Conservation (phyloP, 2,329 filamentous ascomycete species). For the Hypomyces perniciosus region DNA sequence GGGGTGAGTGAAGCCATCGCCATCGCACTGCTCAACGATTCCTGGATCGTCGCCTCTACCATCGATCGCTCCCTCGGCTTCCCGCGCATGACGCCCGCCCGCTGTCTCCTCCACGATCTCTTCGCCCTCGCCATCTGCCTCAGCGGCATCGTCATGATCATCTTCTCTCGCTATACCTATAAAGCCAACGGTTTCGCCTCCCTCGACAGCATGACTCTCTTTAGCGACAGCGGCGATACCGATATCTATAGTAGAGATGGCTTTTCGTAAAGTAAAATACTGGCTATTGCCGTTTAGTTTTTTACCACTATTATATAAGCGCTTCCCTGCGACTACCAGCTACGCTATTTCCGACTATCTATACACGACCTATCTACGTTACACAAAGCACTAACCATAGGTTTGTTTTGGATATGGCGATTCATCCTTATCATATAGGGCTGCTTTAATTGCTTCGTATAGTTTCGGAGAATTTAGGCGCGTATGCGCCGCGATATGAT, state of each 20-base stretch:
- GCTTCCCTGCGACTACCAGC: too few relatives aligned
- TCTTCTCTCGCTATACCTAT: constrained; percentile 12
- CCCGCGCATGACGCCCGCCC: constrained; percentile 21
- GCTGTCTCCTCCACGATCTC: constrained; percentile 28
- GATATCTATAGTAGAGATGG: constrained; percentile 8
- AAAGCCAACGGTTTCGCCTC: constrained; percentile 1
- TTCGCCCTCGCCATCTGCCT: constrained; percentile 28
- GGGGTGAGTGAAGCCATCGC: constrained; percentile 24
- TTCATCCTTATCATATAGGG: constrained; percentile 12
- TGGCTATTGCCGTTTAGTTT: constrained; percentile 10
- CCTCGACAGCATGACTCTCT: neutral
- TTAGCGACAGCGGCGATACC: neutral
- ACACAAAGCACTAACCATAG: too few relatives aligned
- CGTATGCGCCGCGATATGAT: constrained; percentile 3
- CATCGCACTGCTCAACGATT: constrained; percentile 32
- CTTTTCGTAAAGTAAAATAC: constrained; percentile 9
- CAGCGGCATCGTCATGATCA: constrained; percentile 29
- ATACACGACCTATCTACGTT: too few relatives aligned
- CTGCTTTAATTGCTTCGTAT: constrained; percentile 9
- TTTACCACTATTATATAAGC: constrained; percentile 11
- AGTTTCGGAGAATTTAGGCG: constrained; percentile 1
- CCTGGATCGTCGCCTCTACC: constrained; percentile 30
- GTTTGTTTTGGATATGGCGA: constrained; percentile 9
- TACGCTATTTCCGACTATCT: too few relatives aligned
- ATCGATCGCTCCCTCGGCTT: constrained; percentile 23